Evolutionary conservation across 75 land plant species (phyloP), one percentile per base, ranked within the genome.

Genomic region (Pinus albicaulis): DNA sequence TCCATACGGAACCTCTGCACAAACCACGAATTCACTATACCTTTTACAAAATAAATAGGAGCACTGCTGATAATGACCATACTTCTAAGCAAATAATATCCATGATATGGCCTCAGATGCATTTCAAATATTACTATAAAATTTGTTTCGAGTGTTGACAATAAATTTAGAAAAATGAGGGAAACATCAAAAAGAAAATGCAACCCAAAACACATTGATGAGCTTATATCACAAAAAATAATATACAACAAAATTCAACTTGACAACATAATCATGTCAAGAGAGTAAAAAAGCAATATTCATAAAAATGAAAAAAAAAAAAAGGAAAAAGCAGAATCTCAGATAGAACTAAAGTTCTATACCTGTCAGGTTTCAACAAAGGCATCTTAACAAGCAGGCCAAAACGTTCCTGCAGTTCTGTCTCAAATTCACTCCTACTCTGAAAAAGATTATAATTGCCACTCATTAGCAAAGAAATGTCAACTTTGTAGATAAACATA

Each of bases 371-470:
- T 81, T 92, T 89, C 38, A 97, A 85, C 75, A 94, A 52, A 44
- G 98, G 99, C 82, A 97, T 89, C 76, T 91, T 92, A 38, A 97
- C 84, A 20, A 97, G 79, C 11, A 85, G 79, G 3, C 98, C 99
- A 91, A 92, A 97, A 5, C 89, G 89, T 55, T 85, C 84, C 48
- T 73, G 24, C 55, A 97, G 74, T 71, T 85, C 89, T 59, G 73
- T 76, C 60, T 94, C 99, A 89, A 97, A 97, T 55, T 91, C 92
- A 66, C 64, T 89, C 36, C 98, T 90, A 56, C 83, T 86, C 99
- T 97, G 89, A 59, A 83, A 73, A 26, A 57, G 7, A 25, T 24
- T 25, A 59, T 17, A 31, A 13, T 15, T 52, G 28, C 24, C 34
- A 73, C 23, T 16, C 52, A 16, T 16, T 53, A 48, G 55, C 19